A percentile compares a stretch with the other conserved stretches of the same genome.
phyloP scores from a whole-genome alignment of 2,329 filamentous ascomycete species.

The Aspergillus sp. region DNA sequence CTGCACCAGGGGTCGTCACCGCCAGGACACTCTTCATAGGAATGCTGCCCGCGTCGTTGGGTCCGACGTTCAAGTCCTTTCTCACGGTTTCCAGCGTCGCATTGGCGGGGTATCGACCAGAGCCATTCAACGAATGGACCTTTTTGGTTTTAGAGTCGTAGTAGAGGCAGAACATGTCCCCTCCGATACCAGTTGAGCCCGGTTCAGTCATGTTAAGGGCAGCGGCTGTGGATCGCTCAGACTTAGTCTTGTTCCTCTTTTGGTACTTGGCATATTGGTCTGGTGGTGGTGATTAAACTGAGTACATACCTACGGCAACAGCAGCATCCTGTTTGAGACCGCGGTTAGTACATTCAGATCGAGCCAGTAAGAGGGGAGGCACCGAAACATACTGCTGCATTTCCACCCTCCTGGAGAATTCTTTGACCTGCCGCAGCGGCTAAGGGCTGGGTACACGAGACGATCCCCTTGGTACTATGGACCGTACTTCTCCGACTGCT shows the following conservation, averaged over 20 bases:
- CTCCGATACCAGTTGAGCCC: constrained; percentile 88
- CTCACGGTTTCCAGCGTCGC: constrained; percentile 69
- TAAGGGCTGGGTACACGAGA: constrained; percentile 84
- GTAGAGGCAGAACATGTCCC: constrained; percentile 95
- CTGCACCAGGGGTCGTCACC: constrained; percentile 83
- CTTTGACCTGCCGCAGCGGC: constrained; percentile 84
- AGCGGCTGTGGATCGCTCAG: constrained; percentile 59
- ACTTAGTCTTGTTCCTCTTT: constrained; percentile 9
- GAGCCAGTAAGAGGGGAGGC: neutral
- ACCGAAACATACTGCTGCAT: constrained; percentile 71
- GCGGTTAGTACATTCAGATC: neutral
- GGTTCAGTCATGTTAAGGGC: constrained; percentile 93
- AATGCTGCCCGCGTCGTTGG: constrained; percentile 58
- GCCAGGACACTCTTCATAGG: constrained; percentile 75
- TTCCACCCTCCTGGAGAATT: constrained; percentile 82
- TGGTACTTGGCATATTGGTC: neutral
- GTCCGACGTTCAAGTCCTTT: constrained; percentile 63
- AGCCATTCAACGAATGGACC: constrained; percentile 86
- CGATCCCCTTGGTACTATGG: constrained; percentile 88
- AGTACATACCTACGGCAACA: constrained; percentile 72
- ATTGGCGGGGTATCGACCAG: constrained; percentile 73
- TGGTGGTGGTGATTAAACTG: neutral
- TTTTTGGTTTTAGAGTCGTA: constrained; percentile 80
- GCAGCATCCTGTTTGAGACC: constrained; percentile 72
- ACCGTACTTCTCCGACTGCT: constrained; percentile 84